Evolutionary conservation across 2,329 filamentous ascomycete species (phyloP), one percentile per base, ranked within the genome.

Genomic region (Penicillium sp.): DNA sequence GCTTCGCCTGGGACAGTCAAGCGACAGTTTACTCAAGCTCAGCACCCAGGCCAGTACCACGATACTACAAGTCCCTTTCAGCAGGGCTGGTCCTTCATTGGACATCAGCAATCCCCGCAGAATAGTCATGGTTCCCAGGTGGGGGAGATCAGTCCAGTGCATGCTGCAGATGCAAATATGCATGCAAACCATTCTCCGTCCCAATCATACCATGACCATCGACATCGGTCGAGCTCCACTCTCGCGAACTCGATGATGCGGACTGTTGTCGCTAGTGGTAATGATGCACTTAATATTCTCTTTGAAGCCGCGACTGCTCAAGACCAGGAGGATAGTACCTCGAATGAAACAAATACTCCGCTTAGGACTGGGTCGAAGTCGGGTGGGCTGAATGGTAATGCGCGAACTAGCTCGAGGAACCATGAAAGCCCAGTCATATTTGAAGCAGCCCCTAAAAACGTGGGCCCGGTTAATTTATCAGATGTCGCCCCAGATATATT

Each of bases 251-350:
- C 70, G 4, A 71, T 73, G 67, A 72, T 73, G 70, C 68, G 70
- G 1, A 72, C 70, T 0, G 77, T 82, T 7, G 80, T 82, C 3
- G 79, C 79, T 0, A 81, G 76, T 51, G 78, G 78, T 9, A 81
- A 80, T 45, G 79, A 82, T 68, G 80, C 80, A 4, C 59, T 82
- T 29, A 80, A 79, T 42, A 68, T 82, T 15, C 67, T 82, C 1
- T 82, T 81, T 49, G 78, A 81, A 49, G 79, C 79, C 20, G 78
- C 77, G 10, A 65, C 64, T 15, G 64, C 68, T 1, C 74, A 73
- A 46, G 71, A 72, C 43, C 46, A 75, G 67, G 63, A 76, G 67
- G 59, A 74, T 61, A 36, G 68, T 64, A 20, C 55, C 58, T 41
- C 68, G 1, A 69, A 52, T 60, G 68, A 53, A 57, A 61, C 51